These are phyloP conservation scores for Trichothecium sympodiale DNA, from an alignment of 2,329 filamentous ascomycete genomes.

Conservation along the genomic window DNA sequence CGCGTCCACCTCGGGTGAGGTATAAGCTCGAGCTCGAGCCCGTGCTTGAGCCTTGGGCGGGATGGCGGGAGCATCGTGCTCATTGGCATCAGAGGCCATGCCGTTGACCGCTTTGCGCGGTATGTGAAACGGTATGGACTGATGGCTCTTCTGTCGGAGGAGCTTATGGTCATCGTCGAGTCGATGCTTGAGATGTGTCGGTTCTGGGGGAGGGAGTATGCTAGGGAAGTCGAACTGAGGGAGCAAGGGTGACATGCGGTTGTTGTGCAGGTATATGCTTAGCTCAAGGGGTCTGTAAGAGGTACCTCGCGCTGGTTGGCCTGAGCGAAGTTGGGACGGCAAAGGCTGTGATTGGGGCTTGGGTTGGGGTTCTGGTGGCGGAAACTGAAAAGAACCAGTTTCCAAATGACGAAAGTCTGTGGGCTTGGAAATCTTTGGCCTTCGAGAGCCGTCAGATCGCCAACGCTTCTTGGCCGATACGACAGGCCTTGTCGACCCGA, in stretches of 20 bases:
- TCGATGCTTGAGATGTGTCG: constrained; percentile 19
- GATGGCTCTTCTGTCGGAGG: constrained; percentile 32
- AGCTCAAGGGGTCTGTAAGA: constrained; percentile 46
- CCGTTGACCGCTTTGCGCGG: constrained; percentile 31
- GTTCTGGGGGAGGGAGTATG: constrained; percentile 27
- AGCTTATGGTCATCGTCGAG: constrained; percentile 18
- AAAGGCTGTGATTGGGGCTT: not conserved
- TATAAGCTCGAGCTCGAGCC: constrained; percentile 28
- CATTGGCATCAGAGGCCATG: not conserved
- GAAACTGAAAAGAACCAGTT: constrained; percentile 31
- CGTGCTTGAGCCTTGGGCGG: constrained; percentile 26
- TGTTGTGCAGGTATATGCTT: constrained; percentile 33
- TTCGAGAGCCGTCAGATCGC: constrained; percentile 33
- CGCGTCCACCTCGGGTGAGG: constrained; percentile 34
- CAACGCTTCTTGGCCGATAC: constrained; percentile 36
- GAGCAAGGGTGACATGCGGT: constrained; percentile 42
- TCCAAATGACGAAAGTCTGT: constrained; percentile 49
- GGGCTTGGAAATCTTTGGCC: constrained; percentile 46
- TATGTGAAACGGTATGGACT: constrained; percentile 45
- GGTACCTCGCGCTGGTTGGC: constrained; percentile 15
- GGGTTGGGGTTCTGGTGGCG: constrained; percentile 5
- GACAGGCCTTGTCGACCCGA: constrained; percentile 24
- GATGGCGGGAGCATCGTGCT: constrained; percentile 17
- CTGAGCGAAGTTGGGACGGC: constrained; percentile 5
- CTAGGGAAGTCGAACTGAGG: constrained; percentile 34